phyloP scores from a whole-genome alignment of 2,329 filamentous ascomycete species.

The Helminthosporium solani region DNA sequence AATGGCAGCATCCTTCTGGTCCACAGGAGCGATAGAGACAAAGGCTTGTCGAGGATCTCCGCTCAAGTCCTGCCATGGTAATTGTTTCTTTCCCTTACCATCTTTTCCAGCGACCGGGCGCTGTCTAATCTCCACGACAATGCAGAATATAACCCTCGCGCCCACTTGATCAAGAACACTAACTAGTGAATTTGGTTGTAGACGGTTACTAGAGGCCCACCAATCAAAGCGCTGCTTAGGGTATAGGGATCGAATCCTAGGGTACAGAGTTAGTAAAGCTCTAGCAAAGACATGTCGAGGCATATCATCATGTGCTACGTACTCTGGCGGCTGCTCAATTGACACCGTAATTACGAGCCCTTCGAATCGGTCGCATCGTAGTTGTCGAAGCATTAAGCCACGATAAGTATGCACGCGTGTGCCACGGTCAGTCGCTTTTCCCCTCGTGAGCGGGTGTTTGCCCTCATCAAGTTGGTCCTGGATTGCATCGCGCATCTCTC shows the following conservation, averaged over 20 bases:
- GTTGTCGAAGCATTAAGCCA: constrained; percentile 2
- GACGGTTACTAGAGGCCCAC: constrained; percentile 11
- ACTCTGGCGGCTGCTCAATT: constrained; percentile 12
- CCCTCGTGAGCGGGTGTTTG: neutral
- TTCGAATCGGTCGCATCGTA: constrained; percentile 7
- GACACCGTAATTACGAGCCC: constrained; percentile 10
- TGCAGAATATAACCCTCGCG: constrained; percentile 8
- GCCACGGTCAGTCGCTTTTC: neutral
- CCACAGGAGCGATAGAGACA: constrained; percentile 1
- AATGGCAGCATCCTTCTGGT: constrained; percentile 1
- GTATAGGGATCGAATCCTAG: neutral
- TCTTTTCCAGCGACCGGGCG: neutral
- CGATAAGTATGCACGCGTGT: constrained; percentile 1
- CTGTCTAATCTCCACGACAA: neutral
- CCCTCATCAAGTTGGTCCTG: neutral
- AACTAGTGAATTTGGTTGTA: constrained; percentile 16
- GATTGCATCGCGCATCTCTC: constrained; percentile 51
- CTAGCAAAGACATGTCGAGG: too few relatives aligned
- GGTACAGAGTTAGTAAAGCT: too few relatives aligned
- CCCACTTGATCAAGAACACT: constrained; percentile 15
- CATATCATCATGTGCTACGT: too few relatives aligned
- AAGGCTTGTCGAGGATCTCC: constrained; percentile 5
- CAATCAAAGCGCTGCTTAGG: constrained; percentile 7
- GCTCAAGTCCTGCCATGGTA: constrained; percentile 3
- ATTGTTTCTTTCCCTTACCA: neutral